Evolutionary conservation across 495 filamentous ascomycete genomes (phyloP), one percentile per base, ranked within the genome.

Genomic region (Xylaria acuta): DNA sequence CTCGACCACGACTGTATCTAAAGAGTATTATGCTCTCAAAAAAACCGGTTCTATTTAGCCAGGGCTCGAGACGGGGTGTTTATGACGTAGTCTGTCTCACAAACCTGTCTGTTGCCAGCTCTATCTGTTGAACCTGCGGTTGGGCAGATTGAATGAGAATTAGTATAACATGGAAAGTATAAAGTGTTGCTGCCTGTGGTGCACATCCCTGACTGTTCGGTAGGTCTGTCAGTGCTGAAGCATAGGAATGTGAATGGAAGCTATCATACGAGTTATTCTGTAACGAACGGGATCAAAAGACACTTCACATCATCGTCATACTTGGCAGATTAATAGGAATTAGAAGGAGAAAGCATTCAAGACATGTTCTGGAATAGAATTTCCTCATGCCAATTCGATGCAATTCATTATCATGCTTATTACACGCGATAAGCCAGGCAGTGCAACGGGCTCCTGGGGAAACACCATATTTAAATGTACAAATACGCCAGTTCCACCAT

Each of bases 321-420:
- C 9, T 27, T 27, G 11, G 11, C 49, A 14, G n/a, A 56, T 18
- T 27, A 54, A 54, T 16, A 5, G 51, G 32, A 56, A 32, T 32
- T 2, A 18, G 14, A 56, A 41, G 36, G 30, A n/a, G 38, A 56
- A 67, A 32, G 20, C 1, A 53, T 18, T 3, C 5, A 54, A 67
- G 47, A 53, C 22, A 11, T 54, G 32, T 56, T 27, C 18, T 25
- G 20, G 45, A 53, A 54, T 38, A 27, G 36, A 67, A 18, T 22
- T 38, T 22, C 22, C 49, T 16, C 25, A 59, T 32, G 18, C 32
- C 22, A 59, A 59, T 14, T 30, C 18, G 5, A 22, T 30, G 20
- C 45, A 38, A 66, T 25, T 22, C 54, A 60, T 60, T 56, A 69
- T 62, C 56, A 60, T 70, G 45, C 58, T 51, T 41, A 63, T 27